These are phyloP conservation scores for Calonectria crousiana DNA, from an alignment of 2,329 filamentous ascomycete species.

Conservation along the genomic window DNA sequence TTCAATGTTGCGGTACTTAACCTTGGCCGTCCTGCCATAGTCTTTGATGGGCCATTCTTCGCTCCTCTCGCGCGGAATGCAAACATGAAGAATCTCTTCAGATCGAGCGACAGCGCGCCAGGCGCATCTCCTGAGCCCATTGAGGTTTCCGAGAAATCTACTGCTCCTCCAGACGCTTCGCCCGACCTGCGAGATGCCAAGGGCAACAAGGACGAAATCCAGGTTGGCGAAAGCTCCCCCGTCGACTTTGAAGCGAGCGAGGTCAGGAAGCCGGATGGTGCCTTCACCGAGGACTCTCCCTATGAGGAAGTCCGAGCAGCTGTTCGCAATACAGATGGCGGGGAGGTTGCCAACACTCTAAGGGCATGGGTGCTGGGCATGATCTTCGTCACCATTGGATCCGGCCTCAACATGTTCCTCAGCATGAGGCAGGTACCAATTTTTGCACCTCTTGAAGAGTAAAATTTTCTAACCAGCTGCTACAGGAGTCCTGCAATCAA, in stretches of 20 bases:
- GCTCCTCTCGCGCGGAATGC: not conserved
- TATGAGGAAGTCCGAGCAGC: slow-evolving; percentile 38
- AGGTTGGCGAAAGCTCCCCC: not conserved
- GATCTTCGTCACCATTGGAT: slow-evolving; percentile 58
- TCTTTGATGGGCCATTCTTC: not conserved
- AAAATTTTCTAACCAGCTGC: not conserved
- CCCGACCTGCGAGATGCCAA: not conserved
- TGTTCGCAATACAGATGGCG: slow-evolving; percentile 59
- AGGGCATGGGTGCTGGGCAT: slow-evolving; percentile 59
- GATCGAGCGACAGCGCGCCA: not conserved
- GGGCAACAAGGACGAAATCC: not conserved
- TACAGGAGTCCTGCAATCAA: slow-evolving; percentile 49
- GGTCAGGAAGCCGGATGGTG: slow-evolving; percentile 11
- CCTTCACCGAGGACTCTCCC: slow-evolving; percentile 23
- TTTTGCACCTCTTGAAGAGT: not conserved
- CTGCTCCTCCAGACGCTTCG: not conserved
- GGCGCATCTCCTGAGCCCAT: not conserved
- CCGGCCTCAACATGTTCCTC: slow-evolving; percentile 61
- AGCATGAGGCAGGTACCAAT: slow-evolving; percentile 52
- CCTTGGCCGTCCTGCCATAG: not conserved
- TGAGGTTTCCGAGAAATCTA: slow-evolving; percentile 1
- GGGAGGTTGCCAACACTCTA: slow-evolving; percentile 50
- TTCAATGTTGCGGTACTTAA: slow-evolving; percentile 15
- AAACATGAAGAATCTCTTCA: slow-evolving; percentile 26
- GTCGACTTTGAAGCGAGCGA: slow-evolving; percentile 19